Percentiles rank a stretch among this genome's conserved stretches.
phyloP scores from a whole-genome alignment of 257 asterid genomes.

The Mitragyna speciosa region DNA sequence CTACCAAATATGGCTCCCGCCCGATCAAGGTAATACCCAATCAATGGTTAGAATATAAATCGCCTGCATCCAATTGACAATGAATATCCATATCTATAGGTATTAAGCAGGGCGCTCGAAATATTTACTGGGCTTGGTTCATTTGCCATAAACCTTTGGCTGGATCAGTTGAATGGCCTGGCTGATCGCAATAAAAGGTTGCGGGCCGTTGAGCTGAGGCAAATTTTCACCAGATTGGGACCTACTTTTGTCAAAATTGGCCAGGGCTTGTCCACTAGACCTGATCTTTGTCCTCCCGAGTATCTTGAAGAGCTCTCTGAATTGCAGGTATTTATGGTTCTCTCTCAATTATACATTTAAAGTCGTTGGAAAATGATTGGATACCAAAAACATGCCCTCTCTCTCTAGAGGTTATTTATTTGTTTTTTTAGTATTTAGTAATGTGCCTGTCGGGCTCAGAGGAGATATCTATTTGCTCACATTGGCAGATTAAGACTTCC shows the following conservation, averaged over 20 bases:
- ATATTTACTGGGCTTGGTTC: conserved; percentile 69
- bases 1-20: conserved; percentile 62
- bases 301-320: conserved; percentile 88
- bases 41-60: too few relatives aligned
- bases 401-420: too few relatives aligned
- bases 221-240: conserved; percentile 77
- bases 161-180: conserved; percentile 58
- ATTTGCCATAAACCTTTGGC: conserved; percentile 72
- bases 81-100: conserved; percentile 12
- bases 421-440: too few relatives aligned
- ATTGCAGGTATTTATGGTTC: conserved; percentile 57
- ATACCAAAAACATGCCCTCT: too few relatives aligned
- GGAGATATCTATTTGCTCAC: too few relatives aligned
- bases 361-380: too few relatives aligned
- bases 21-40: conserved; percentile 51
- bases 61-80: too few relatives aligned
- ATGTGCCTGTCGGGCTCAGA: too few relatives aligned
- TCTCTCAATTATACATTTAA: too few relatives aligned
- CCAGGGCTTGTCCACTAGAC: conserved; percentile 97
- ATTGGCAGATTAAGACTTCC: too few relatives aligned
- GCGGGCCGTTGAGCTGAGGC: conserved; percentile 72
- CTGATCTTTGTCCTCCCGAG: conserved; percentile 86
- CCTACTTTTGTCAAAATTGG: conserved; percentile 97
- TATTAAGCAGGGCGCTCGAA: conserved; percentile 63
- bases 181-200: conserved; percentile 56